phyloP scores from a whole-genome alignment of 768 basidiomycete genomes.

The Tulasnella calospora region DNA sequence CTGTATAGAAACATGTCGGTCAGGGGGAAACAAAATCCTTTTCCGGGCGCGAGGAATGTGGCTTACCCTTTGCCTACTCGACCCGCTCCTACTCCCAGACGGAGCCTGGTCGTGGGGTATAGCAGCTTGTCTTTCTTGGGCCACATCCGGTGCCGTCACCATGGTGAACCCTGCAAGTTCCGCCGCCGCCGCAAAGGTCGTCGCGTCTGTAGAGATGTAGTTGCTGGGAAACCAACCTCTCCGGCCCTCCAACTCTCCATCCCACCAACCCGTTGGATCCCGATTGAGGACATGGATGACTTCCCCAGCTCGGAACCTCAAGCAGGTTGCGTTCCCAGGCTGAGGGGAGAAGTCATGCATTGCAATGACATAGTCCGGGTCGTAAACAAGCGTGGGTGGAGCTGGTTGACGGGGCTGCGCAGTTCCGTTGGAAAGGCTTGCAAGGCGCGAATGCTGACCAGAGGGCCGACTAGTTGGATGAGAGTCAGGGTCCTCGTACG shows the following conservation, averaged over 20 bases:
- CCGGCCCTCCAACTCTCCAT: constrained; percentile 83
- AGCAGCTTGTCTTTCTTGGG: not conserved
- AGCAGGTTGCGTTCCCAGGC: constrained; percentile 67
- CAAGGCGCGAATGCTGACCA: not conserved
- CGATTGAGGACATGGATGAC: constrained; percentile 85
- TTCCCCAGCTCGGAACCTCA: constrained; percentile 85
- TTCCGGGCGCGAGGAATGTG: not conserved
- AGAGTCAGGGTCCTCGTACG: constrained; percentile 12
- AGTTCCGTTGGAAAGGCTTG: not conserved
- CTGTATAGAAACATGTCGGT: not conserved
- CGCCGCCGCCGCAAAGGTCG: constrained; percentile 28
- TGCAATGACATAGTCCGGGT: constrained; percentile 71
- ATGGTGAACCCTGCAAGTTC: constrained; percentile 20
- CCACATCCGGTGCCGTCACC: not conserved
- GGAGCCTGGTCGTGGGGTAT: not conserved
- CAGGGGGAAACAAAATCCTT: not conserved
- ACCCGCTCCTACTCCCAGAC: constrained; percentile 2
- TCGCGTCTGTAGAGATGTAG: constrained; percentile 45
- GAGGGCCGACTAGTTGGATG: not conserved
- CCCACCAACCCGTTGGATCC: constrained; percentile 95
- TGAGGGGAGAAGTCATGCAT: constrained; percentile 86
- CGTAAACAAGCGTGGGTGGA: constrained; percentile 16
- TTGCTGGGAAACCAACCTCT: constrained; percentile 99
- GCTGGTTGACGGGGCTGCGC: not conserved
- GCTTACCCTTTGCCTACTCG: not conserved